Percentiles rank a stretch among this genome's conserved stretches.
Evolutionary conservation across 2,329 filamentous ascomycete genomes (phyloP).

Genomic region (Sordariomycetes sp.): DNA sequence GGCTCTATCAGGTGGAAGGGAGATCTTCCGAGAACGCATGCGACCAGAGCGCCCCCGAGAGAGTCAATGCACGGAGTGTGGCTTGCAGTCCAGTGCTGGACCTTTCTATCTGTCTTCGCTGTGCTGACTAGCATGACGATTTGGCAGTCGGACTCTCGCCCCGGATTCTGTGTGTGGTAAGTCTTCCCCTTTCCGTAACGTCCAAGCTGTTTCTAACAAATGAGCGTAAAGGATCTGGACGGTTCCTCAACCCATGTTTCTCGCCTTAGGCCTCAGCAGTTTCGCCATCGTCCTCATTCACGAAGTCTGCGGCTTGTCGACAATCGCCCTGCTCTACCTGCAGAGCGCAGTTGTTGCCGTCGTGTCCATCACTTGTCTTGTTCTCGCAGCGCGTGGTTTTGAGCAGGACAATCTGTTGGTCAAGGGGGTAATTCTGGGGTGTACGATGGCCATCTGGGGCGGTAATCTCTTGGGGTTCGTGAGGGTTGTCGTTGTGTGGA

Average conservation of each 20-base stretch:
- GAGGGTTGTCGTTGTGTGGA: constrained; percentile 18
- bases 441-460: constrained; percentile 16
- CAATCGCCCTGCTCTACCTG: constrained; percentile 14
- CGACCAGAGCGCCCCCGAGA: too few relatives aligned
- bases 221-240: constrained; percentile 15
- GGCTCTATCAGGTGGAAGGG: too few relatives aligned
- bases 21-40: too few relatives aligned
- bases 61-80: constrained; percentile 17
- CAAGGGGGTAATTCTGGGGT: constrained; percentile 16
- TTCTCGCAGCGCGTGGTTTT: constrained; percentile 13
- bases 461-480: constrained; percentile 16
- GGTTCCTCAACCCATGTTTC: constrained; percentile 10
- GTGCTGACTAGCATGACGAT: constrained; percentile 16
- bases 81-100: constrained; percentile 15
- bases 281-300: constrained; percentile 13
- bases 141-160: constrained; percentile 13
- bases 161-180: constrained; percentile 15
- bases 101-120: constrained; percentile 14
- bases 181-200: neutral
- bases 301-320: constrained; percentile 15
- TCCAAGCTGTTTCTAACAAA: neutral
- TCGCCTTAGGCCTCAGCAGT: constrained; percentile 11
- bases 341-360: constrained; percentile 15
- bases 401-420: constrained; percentile 11
- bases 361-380: constrained; percentile 9